phyloP scores from a whole-genome alignment of 352 stramenopile species.

The Thraustochytrium striatum region DNA sequence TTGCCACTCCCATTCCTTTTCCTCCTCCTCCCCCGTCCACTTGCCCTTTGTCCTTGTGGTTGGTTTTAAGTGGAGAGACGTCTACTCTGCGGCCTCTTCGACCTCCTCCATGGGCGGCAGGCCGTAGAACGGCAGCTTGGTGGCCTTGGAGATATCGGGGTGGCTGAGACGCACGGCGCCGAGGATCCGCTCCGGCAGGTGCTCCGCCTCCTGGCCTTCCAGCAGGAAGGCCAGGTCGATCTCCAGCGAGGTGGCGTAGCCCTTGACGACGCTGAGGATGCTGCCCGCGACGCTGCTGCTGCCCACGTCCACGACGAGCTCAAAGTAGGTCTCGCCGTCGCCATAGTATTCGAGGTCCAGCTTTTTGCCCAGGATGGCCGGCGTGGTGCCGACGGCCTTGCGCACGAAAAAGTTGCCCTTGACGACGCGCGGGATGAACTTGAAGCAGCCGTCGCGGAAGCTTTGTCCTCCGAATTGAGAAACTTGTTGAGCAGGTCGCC shows the following conservation, averaged over 20 bases:
- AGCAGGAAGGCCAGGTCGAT: conserved; percentile 81
- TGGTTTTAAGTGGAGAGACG: background rate
- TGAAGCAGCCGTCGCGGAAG: conserved; percentile 80
- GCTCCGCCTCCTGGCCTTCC: conserved; percentile 73
- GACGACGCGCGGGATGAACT: conserved; percentile 77
- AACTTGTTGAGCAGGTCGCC: conserved; percentile 80
- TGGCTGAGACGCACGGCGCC: conserved; percentile 53
- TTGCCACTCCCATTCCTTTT: background rate
- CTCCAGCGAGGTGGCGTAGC: conserved; percentile 76
- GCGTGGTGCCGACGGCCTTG: conserved; percentile 74
- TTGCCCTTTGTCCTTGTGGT: background rate
- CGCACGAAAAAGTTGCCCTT: conserved; percentile 80
- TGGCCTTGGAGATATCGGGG: conserved; percentile 30
- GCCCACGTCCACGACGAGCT: conserved; percentile 75
- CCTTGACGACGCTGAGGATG: conserved; percentile 72
- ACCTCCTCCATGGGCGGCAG: conserved; percentile 3
- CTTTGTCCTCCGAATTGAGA: conserved; percentile 68
- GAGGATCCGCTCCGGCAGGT: conserved; percentile 62
- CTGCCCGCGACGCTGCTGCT: conserved; percentile 71
- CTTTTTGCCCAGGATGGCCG: conserved; percentile 75
- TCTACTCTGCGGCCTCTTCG: conserved; percentile 12
- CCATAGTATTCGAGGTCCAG: conserved; percentile 79
- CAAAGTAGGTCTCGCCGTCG: conserved; percentile 78
- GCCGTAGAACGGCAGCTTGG: conserved; percentile 35
- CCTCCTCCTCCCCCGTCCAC: background rate